A percentile compares a stretch with the other conserved stretches of the same genome.
Evolutionary conservation across 108 stramenopile species (phyloP).

Genomic region (Stephanodiscus triporus): DNA sequence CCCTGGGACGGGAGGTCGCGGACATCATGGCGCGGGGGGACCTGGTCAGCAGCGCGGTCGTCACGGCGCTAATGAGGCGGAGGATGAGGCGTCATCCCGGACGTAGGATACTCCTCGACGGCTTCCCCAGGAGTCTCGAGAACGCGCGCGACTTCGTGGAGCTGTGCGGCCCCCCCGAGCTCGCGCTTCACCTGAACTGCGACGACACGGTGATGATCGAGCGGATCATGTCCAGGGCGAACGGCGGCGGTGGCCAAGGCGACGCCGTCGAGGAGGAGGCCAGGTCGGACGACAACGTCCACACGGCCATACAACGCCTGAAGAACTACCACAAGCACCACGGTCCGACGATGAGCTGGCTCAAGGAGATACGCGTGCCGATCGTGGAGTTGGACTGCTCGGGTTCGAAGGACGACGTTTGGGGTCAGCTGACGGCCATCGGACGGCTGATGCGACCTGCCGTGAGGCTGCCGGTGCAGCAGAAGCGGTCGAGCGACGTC

Average conservation of each 20-base stretch:
- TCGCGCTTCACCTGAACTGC: conserved; percentile 81
- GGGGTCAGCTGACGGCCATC: conserved; percentile 79
- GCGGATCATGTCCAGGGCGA: conserved; percentile 63
- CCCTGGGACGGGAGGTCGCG: conserved; percentile 80
- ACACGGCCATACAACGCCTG: conserved; percentile 75
- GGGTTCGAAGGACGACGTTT: conserved; percentile 71
- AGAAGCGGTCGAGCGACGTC: not conserved
- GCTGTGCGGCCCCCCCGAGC: conserved; percentile 74
- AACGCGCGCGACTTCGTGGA: conserved; percentile 74
- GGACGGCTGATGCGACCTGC: conserved; percentile 60
- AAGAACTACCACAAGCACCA: conserved; percentile 82
- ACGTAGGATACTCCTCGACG: conserved; percentile 83
- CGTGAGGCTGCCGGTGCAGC: conserved; percentile 32
- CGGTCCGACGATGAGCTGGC: conserved; percentile 69
- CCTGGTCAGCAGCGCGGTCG: conserved; percentile 74
- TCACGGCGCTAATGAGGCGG: conserved; percentile 76
- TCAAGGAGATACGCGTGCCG: conserved; percentile 74
- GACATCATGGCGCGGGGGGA: conserved; percentile 87
- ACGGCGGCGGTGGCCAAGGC: not conserved
- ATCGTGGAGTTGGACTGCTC: conserved; percentile 82
- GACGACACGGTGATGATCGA: conserved; percentile 81
- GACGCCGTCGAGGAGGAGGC: not conserved
- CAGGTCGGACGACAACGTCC: conserved; percentile 75
- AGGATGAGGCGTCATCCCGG: conserved; percentile 77
- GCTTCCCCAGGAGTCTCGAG: conserved; percentile 83